phyloP scores from a whole-genome alignment of 441 rosid genomes.

The Bocquillonia castaneifolia region DNA sequence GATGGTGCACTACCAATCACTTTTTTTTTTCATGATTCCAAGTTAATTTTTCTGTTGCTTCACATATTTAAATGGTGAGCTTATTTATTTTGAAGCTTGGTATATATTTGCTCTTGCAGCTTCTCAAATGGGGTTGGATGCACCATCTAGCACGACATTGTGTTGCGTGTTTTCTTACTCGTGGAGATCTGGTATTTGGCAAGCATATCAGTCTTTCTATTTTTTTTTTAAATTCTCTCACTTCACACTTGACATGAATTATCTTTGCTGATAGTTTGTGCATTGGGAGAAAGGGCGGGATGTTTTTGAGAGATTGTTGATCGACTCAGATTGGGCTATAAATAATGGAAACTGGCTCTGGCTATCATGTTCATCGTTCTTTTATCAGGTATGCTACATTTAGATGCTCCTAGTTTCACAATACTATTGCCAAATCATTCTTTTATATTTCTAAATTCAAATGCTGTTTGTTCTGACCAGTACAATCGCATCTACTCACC shows the following conservation, averaged over 20 bases:
- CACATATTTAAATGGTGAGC: slow-evolving; percentile 1
- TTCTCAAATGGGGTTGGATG: slow-evolving; percentile 96
- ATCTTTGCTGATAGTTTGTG: slow-evolving; percentile 60
- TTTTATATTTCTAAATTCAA: slow-evolving; percentile 2
- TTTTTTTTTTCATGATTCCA: background rate
- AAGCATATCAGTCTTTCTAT: slow-evolving; percentile 8
- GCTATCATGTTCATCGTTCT: slow-evolving; percentile 95
- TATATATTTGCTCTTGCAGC: slow-evolving; percentile 41
- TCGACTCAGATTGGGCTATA: slow-evolving; percentile 93
- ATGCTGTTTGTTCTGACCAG: slow-evolving; percentile 37
- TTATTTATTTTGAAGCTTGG: background rate
- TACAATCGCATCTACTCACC: slow-evolving; percentile 90
- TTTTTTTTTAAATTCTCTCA: background rate
- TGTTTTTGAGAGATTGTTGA: slow-evolving; percentile 84
- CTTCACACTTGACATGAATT: slow-evolving; percentile 25
- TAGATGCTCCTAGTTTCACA: background rate
- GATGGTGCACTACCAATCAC: slow-evolving; percentile 16
- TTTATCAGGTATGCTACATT: slow-evolving; percentile 68
- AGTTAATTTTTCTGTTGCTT: background rate
- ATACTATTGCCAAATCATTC: background rate
- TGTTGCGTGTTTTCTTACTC: slow-evolving; percentile 92
- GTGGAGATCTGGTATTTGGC: slow-evolving; percentile 79
- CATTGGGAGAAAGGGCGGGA: slow-evolving; percentile 99
- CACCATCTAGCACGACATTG: slow-evolving; percentile 92
- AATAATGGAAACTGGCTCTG: slow-evolving; percentile 95